A percentile compares a stretch with the other conserved stretches of the same genome.
phyloP scores from a whole-genome alignment of 1,284 basidiomycete genomes.

The Agaricales sp. region DNA sequence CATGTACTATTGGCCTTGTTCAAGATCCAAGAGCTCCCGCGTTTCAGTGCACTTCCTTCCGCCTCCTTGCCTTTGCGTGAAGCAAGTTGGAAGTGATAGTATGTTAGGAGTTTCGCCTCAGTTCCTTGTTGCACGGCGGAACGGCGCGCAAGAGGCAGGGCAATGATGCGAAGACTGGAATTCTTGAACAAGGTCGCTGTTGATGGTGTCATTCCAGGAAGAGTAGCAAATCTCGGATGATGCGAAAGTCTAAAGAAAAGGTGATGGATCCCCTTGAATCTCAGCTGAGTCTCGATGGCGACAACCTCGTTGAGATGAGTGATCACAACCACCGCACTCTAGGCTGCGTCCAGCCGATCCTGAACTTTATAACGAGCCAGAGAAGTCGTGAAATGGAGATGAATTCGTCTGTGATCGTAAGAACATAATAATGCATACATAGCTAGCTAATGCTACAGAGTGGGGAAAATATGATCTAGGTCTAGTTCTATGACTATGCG shows the following conservation, averaged over 20 bases:
- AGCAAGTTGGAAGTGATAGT: slow-evolving; percentile 33
- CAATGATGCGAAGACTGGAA: slow-evolving; percentile 18
- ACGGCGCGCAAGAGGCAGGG: slow-evolving; percentile 26
- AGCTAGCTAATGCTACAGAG: slow-evolving; percentile 1
- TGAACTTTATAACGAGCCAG: too few species aligned
- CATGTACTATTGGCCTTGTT: slow-evolving; percentile 45
- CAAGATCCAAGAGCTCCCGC: slow-evolving; percentile 33
- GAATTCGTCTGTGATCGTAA: too few species aligned
- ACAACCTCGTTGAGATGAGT: too few species aligned
- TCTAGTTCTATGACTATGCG: background rate
- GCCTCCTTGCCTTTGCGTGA: slow-evolving; percentile 9
- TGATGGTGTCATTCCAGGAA: background rate
- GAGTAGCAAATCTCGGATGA: too few species aligned
- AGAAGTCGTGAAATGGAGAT: too few species aligned
- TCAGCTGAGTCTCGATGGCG: too few species aligned
- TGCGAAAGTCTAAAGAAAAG: too few species aligned
- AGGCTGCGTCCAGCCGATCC: too few species aligned
- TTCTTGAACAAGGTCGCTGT: background rate
- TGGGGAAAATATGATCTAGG: background rate
- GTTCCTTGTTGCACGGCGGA: slow-evolving; percentile 2
- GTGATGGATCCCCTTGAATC: too few species aligned
- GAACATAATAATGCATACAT: background rate
- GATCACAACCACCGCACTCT: too few species aligned
- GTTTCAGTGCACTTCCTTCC: slow-evolving; percentile 23
- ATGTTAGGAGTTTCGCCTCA: slow-evolving; percentile 17